phyloP scores from a whole-genome alignment of 1,284 basidiomycete genomes.

The Pascua sp. region DNA sequence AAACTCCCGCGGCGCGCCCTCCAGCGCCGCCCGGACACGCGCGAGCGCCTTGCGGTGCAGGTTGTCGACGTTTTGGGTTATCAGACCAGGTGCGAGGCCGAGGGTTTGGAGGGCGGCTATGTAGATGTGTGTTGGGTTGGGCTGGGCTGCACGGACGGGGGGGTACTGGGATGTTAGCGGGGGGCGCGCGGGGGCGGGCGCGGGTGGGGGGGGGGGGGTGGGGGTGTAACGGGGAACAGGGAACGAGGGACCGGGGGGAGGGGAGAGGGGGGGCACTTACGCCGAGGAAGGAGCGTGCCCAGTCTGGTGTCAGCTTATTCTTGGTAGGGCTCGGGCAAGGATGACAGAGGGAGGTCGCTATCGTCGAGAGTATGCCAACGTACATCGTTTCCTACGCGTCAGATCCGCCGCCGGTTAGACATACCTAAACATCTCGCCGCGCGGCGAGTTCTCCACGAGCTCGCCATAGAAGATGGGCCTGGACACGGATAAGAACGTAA shows the following conservation, averaged over 20 bases:
- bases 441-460: slow-evolving; percentile 64
- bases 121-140: slow-evolving; percentile 82
- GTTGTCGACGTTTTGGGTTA: slow-evolving; percentile 89
- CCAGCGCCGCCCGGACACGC: slow-evolving; percentile 37
- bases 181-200: not conserved
- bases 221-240: not conserved
- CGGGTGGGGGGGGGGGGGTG: not conserved
- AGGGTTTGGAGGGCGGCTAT: slow-evolving; percentile 75
- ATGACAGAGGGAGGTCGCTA: no score
- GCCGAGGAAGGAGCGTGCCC: slow-evolving; percentile 70
- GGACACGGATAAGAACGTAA: not conserved
- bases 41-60: slow-evolving; percentile 70
- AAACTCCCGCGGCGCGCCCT: not conserved
- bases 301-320: slow-evolving; percentile 33
- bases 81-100: slow-evolving; percentile 60
- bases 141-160: slow-evolving; percentile 69
- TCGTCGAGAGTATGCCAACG: slow-evolving; percentile 3
- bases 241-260: not conserved
- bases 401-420: slow-evolving; percentile 13
- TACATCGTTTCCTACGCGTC: slow-evolving; percentile 40
- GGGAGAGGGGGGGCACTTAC: slow-evolving; percentile 22
- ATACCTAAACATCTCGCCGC: slow-evolving; percentile 68
- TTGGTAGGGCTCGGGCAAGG: not conserved
- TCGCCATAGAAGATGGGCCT: slow-evolving; percentile 66
- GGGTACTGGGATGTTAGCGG: slow-evolving; percentile 56